Evolutionary conservation across 345 rosid genomes (phyloP).

Genomic region (Salix koriyanagi): DNA sequence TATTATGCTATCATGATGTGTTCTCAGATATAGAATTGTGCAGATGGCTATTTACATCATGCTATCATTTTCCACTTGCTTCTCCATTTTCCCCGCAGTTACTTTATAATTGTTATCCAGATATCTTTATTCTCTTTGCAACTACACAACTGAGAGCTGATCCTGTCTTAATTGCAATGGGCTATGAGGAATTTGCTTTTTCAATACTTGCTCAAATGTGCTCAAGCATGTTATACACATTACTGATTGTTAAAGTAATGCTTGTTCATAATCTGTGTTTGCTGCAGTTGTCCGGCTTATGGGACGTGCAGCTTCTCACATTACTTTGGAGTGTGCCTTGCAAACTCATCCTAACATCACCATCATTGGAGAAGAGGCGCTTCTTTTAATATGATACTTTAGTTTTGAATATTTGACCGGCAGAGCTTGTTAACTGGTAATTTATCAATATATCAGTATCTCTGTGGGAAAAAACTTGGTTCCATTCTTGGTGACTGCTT

Average conservation of each 20-base stretch:
- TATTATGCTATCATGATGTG: neutral
- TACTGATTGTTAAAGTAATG: neutral
- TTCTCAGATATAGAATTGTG: neutral
- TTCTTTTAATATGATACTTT: neutral
- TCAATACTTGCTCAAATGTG: neutral
- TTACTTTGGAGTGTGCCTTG: conserved; percentile 94
- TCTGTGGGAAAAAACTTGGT: neutral
- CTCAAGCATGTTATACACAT: neutral
- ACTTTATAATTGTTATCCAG: neutral
- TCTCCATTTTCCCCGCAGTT: neutral
- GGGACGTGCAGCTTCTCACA: conserved; percentile 99
- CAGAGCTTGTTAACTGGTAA: neutral
- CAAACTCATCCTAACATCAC: conserved; percentile 97
- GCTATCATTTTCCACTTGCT: neutral
- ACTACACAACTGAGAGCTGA: neutral
- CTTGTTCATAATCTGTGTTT: conserved; percentile 1
- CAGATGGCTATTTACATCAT: neutral
- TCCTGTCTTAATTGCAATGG: neutral
- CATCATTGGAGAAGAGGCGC: conserved; percentile 93
- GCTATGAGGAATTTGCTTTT: neutral
- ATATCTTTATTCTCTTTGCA: neutral
- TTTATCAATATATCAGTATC: neutral
- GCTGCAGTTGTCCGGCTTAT: conserved; percentile 92
- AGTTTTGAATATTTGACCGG: neutral
- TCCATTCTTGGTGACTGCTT: neutral